A percentile compares a stretch with the other conserved stretches of the same genome.
phyloP scores from a whole-genome alignment of 306 rosid genomes.

The Carpinus viminea region DNA sequence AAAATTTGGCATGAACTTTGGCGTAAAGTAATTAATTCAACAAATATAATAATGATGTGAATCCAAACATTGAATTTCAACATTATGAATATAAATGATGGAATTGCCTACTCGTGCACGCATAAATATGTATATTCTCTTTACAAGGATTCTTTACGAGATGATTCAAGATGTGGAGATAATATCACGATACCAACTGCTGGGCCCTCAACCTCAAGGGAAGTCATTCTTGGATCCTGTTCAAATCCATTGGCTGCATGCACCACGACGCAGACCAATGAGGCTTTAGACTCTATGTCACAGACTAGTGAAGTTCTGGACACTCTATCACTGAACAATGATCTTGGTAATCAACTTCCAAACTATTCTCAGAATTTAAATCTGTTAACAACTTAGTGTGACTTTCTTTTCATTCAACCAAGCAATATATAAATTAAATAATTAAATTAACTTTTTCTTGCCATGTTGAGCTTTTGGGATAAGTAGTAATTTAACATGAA shows the following conservation, averaged over 20 bases:
- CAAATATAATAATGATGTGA: too few relatives aligned
- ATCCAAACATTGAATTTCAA: too few relatives aligned
- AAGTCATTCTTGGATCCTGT: constrained; percentile 11
- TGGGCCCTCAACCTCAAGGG: constrained; percentile 31
- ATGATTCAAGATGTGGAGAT: not conserved
- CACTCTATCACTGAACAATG: constrained; percentile 30
- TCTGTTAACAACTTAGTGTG: not conserved
- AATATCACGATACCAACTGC: constrained; percentile 20
- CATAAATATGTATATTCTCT: not conserved
- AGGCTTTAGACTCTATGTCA: constrained; percentile 19
- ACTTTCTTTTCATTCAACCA: not conserved
- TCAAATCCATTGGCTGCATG: constrained; percentile 25
- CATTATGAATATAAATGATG: too few relatives aligned
- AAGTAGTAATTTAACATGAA: too few relatives aligned
- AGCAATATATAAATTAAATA: not conserved
- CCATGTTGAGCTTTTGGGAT: too few relatives aligned
- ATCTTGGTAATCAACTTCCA: constrained; percentile 27
- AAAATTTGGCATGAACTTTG: too few relatives aligned
- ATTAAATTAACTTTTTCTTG: too few relatives aligned
- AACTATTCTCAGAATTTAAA: not conserved
- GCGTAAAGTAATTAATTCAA: too few relatives aligned
- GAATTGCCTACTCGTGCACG: not conserved
- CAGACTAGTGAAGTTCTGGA: constrained; percentile 27
- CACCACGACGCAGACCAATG: constrained; percentile 2
- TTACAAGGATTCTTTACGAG: constrained; percentile 27